Evolutionary conservation across 257 asterid genomes (phyloP).

Genomic region (Solanum virginianum): DNA sequence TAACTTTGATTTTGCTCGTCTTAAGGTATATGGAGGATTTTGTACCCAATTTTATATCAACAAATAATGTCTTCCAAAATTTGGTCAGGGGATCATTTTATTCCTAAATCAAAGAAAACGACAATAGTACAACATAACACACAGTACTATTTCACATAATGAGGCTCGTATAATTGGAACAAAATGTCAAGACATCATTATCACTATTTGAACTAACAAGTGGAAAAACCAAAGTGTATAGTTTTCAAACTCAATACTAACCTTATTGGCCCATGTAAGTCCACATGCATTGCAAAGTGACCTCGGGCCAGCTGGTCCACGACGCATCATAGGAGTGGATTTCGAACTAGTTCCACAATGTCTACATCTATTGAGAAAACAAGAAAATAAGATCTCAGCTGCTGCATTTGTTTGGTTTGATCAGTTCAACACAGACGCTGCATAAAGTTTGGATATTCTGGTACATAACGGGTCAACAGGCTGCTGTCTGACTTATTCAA

Average conservation of each 20-base stretch:
- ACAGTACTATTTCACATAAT: neutral
- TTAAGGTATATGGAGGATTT: too few species aligned
- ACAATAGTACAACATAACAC: neutral
- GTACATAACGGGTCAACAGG: neutral
- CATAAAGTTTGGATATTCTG: neutral
- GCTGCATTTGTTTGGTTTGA: neutral
- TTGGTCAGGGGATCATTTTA: neutral
- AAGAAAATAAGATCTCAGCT: neutral
- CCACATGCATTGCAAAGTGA: constrained; percentile 88
- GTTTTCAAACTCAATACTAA: constrained; percentile 7
- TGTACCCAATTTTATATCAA: neutral
- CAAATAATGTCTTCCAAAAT: neutral
- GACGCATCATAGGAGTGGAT: constrained; percentile 82
- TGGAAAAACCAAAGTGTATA: neutral
- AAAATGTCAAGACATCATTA: neutral
- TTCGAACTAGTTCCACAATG: constrained; percentile 65
- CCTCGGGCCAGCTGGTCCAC: constrained; percentile 84
- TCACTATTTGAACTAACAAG: neutral
- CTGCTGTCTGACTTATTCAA: neutral
- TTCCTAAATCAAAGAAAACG: neutral
- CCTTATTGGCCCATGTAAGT: constrained; percentile 88
- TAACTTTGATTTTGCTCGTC: too few species aligned
- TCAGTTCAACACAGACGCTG: neutral
- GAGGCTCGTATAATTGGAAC: neutral
- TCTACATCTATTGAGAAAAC: constrained; percentile 34